Evolutionary conservation across 768 basidiomycete genomes (phyloP).

Genomic region (Leucocoprinus leucothites): DNA sequence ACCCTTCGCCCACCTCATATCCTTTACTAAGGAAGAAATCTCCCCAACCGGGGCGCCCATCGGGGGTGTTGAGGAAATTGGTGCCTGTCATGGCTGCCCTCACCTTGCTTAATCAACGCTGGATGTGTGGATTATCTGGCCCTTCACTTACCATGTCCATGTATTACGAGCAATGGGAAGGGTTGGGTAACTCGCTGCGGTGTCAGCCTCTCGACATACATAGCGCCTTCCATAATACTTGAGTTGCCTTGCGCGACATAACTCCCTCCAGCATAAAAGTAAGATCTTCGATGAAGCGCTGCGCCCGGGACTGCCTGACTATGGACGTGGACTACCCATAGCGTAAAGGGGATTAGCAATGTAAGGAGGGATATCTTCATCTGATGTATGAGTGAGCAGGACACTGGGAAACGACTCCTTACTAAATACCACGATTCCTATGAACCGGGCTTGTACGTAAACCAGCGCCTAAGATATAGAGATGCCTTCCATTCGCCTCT

Average conservation of each 20-base stretch:
- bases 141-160: constrained; percentile 35
- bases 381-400: background rate
- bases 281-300: constrained; percentile 24
- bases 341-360: background rate
- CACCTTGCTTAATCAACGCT: background rate
- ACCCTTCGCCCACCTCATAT: constrained; percentile 39
- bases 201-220: constrained; percentile 50
- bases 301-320: background rate
- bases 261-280: constrained; percentile 46
- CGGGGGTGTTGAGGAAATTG: constrained; percentile 51
- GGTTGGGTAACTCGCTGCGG: constrained; percentile 36
- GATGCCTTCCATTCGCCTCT: too few relatives aligned
- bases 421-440: too few relatives aligned
- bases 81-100: constrained; percentile 46
- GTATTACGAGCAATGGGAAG: constrained; percentile 45
- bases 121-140: background rate
- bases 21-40: constrained; percentile 50
- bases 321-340: background rate
- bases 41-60: constrained; percentile 54
- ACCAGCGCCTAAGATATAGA: too few relatives aligned
- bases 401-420: too few relatives aligned
- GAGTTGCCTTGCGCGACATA: constrained; percentile 34
- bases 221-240: constrained; percentile 39
- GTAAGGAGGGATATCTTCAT: background rate
- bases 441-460: too few relatives aligned